These are phyloP conservation scores for Aspergillus jensenii DNA, from an alignment of 2,329 filamentous ascomycete species.

Conservation along the genomic window DNA sequence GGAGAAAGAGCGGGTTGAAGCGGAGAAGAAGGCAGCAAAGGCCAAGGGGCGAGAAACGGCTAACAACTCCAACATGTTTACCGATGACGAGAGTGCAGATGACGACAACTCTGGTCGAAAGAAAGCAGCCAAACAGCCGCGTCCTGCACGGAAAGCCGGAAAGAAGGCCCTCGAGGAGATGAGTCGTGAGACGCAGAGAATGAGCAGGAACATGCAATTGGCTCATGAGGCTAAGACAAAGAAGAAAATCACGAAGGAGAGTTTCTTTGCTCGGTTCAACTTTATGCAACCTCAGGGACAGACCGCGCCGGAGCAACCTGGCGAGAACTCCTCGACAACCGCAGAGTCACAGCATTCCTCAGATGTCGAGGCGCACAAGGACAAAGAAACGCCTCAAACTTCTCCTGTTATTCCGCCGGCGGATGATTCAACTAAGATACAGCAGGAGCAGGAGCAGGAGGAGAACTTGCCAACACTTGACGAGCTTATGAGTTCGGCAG, in stretches of 20 bases:
- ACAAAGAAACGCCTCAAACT: slow-evolving; percentile 68
- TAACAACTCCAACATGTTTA: slow-evolving; percentile 42
- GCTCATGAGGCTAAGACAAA: slow-evolving; percentile 85
- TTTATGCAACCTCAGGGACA: slow-evolving; percentile 54
- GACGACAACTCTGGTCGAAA: slow-evolving; percentile 64
- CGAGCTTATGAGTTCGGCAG: slow-evolving; percentile 31
- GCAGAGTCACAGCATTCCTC: slow-evolving; percentile 54
- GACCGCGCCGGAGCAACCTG: slow-evolving; percentile 24
- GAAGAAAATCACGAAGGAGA: slow-evolving; percentile 83
- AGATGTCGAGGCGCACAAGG: slow-evolving; percentile 42
- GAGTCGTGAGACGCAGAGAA: slow-evolving; percentile 87
- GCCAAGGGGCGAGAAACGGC: slow-evolving; percentile 32
- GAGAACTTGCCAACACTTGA: slow-evolving; percentile 43
- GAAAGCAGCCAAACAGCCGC: slow-evolving; percentile 66
- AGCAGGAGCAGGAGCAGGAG: slow-evolving; percentile 23
- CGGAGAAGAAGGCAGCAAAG: slow-evolving; percentile 40
- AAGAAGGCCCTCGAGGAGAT: slow-evolving; percentile 96
- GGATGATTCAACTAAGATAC: not conserved
- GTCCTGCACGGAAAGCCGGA: slow-evolving; percentile 77
- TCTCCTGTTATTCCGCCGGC: slow-evolving; percentile 50
- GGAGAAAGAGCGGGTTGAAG: slow-evolving; percentile 61
- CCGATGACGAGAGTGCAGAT: slow-evolving; percentile 58
- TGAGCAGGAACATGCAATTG: slow-evolving; percentile 86
- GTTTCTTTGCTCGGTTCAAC: slow-evolving; percentile 82
- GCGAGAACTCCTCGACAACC: slow-evolving; percentile 37